A percentile compares a stretch with the other conserved stretches of the same genome.
Evolutionary conservation across 1,139 yeast species (phyloP).

Genomic region (Lodderomyces beijingensis): DNA sequence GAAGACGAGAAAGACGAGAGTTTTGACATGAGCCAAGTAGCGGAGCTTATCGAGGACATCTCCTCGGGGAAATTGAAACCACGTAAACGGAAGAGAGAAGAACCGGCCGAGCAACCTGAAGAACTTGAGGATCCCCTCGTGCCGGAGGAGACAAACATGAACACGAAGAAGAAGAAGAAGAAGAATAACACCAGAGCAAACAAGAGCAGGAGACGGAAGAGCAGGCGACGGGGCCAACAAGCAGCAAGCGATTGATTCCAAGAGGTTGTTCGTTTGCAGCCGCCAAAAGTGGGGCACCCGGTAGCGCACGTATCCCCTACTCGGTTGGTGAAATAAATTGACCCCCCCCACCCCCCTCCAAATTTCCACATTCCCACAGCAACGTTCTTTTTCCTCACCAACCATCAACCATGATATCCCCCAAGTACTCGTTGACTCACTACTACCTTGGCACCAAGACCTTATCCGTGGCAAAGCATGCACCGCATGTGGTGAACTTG

Average conservation of each 20-base stretch:
- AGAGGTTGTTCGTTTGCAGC: no score
- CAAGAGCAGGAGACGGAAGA: neutral
- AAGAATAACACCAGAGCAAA: no score
- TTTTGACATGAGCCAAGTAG: constrained; percentile 1
- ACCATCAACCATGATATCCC: constrained; percentile 30
- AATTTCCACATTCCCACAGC: neutral
- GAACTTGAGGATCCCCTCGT: no score
- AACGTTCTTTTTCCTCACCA: no score
- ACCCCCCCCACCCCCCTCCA: neutral
- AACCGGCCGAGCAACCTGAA: neutral
- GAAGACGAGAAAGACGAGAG: no score
- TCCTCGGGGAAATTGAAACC: no score
- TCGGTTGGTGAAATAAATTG: no score
- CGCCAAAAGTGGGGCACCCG: neutral
- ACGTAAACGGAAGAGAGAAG: no score
- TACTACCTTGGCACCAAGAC: constrained; percentile 25
- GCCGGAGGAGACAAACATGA: no score
- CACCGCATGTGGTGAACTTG: constrained; percentile 39
- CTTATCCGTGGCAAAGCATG: constrained; percentile 15
- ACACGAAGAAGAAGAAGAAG: no score
- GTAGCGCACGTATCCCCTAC: constrained; percentile 1
- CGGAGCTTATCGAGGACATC: neutral
- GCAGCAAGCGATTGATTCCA: no score
- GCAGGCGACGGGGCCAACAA: no score
- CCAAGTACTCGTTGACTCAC: constrained; percentile 39